These are phyloP conservation scores for Oidium heveae DNA, from an alignment of 2,329 filamentous ascomycete genomes.

Conservation along the genomic window DNA sequence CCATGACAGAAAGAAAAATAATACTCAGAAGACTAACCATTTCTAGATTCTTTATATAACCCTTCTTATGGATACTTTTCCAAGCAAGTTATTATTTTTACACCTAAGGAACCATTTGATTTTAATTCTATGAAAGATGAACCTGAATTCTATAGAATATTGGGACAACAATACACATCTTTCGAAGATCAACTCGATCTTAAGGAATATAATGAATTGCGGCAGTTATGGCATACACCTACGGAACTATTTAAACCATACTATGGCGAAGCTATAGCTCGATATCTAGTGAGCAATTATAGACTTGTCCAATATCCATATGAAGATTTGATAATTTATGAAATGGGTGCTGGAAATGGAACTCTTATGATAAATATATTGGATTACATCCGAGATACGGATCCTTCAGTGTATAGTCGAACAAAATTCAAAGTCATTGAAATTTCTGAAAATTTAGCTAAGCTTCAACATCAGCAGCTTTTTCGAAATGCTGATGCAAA, in stretches of 20 bases:
- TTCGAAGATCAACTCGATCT: slow-evolving; percentile 78
- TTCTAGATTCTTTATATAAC: slow-evolving; percentile 72
- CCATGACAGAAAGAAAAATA: background rate
- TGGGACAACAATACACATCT: slow-evolving; percentile 59
- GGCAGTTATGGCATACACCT: slow-evolving; percentile 94
- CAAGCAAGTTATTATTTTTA: slow-evolving; percentile 91
- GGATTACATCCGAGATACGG: slow-evolving; percentile 74
- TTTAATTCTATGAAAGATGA: slow-evolving; percentile 66
- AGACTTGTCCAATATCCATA: slow-evolving; percentile 84
- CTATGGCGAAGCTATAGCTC: slow-evolving; percentile 92
- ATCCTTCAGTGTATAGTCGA: slow-evolving; percentile 79
- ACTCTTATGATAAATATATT: slow-evolving; percentile 96
- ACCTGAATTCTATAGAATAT: slow-evolving; percentile 51
- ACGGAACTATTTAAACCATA: slow-evolving; percentile 92
- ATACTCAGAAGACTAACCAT: background rate
- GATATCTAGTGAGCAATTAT: slow-evolving; percentile 89
- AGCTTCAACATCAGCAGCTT: slow-evolving; percentile 49
- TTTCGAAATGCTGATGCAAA: slow-evolving; percentile 37
- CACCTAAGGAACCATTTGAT: slow-evolving; percentile 70
- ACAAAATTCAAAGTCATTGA: slow-evolving; percentile 93
- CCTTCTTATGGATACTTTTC: slow-evolving; percentile 90
- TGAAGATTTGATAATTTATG: slow-evolving; percentile 91
- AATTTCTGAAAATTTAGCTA: slow-evolving; percentile 62
- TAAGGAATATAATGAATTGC: slow-evolving; percentile 36
- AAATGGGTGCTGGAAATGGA: slow-evolving; percentile 92